A percentile compares a stretch with the other conserved stretches of the same genome.
Conservation (phyloP, 106 monocot genomes). For the Xerophyta viscosa region DNA sequence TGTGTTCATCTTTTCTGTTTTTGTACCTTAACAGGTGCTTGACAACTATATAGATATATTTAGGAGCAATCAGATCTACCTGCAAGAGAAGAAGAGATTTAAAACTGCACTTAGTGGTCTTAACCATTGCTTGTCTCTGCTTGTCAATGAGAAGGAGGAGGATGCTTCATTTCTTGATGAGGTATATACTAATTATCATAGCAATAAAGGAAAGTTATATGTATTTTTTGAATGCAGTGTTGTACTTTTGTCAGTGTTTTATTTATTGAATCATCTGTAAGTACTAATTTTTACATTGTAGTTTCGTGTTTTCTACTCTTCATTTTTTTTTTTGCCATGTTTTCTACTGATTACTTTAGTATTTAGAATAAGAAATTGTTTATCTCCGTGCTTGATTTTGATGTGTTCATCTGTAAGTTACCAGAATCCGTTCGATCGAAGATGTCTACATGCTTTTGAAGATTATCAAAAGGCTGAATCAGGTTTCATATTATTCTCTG, state of each 20-base stretch:
- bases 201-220: background rate
- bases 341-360: no score
- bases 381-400: background rate
- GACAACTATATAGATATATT: constrained; percentile 73
- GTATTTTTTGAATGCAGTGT: background rate
- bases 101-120: constrained; percentile 69
- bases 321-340: no score
- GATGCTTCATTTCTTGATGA: constrained; percentile 12
- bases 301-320: no score
- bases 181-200: no score
- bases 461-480: constrained; percentile 10
- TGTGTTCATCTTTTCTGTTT: no score
- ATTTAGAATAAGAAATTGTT: no score
- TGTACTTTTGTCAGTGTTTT: background rate
- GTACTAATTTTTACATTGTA: no score
- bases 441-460: constrained; percentile 23
- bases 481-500: constrained; percentile 14
- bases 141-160: constrained; percentile 19
- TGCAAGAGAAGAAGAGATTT: constrained; percentile 68
- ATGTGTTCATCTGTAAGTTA: background rate
- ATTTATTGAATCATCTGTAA: background rate
- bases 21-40: constrained; percentile 58
- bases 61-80: constrained; percentile 64
- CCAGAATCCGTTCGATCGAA: constrained; percentile 19
- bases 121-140: constrained; percentile 51